Evolutionary conservation across 345 rosid species (phyloP).

Genomic region (Lumnitzera racemosa): DNA sequence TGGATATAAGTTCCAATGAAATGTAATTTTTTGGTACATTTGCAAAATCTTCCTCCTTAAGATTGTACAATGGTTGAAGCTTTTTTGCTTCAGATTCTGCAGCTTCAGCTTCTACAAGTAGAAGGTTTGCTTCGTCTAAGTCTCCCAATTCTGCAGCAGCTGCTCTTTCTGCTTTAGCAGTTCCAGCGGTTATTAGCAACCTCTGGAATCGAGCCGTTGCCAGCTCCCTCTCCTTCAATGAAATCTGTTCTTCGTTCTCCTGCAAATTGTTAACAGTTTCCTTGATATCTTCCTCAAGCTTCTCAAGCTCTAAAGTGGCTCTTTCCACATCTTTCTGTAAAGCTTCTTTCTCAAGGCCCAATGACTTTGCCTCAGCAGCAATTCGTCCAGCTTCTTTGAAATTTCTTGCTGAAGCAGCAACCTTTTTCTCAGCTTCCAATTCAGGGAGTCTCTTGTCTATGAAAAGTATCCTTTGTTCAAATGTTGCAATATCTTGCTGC

Average conservation of each 20-base stretch:
- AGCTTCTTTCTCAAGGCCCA: slow-evolving; percentile 56
- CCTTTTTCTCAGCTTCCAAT: slow-evolving; percentile 85
- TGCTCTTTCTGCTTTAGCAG: slow-evolving; percentile 67
- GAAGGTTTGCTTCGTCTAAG: slow-evolving; percentile 67
- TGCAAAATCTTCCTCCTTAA: slow-evolving; percentile 49
- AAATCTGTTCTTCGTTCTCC: slow-evolving; percentile 52
- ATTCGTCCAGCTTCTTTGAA: slow-evolving; percentile 91
- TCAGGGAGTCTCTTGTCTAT: slow-evolving; percentile 80
- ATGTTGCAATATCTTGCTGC: slow-evolving; percentile 67
- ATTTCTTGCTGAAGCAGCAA: slow-evolving; percentile 77
- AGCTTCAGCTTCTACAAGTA: slow-evolving; percentile 67
- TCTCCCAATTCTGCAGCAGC: slow-evolving; percentile 73
- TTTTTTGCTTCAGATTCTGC: slow-evolving; percentile 66
- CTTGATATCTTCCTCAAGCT: slow-evolving; percentile 51
- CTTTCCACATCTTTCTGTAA: slow-evolving; percentile 49
- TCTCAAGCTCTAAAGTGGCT: slow-evolving; percentile 37
- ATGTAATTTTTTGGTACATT: slow-evolving; percentile 47
- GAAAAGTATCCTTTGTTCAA: slow-evolving; percentile 57
- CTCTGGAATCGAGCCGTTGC: slow-evolving; percentile 73
- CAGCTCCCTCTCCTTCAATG: slow-evolving; percentile 61
- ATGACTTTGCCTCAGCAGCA: slow-evolving; percentile 84
- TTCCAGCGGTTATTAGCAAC: slow-evolving; percentile 45
- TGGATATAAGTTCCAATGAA: slow-evolving; percentile 72
- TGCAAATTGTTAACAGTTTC: slow-evolving; percentile 49
- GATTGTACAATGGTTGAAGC: slow-evolving; percentile 38